Evolutionary conservation across 1,139 yeast species (phyloP), one percentile per base, ranked within the genome.

Genomic region (Citeromyces hawaiiensis): DNA sequence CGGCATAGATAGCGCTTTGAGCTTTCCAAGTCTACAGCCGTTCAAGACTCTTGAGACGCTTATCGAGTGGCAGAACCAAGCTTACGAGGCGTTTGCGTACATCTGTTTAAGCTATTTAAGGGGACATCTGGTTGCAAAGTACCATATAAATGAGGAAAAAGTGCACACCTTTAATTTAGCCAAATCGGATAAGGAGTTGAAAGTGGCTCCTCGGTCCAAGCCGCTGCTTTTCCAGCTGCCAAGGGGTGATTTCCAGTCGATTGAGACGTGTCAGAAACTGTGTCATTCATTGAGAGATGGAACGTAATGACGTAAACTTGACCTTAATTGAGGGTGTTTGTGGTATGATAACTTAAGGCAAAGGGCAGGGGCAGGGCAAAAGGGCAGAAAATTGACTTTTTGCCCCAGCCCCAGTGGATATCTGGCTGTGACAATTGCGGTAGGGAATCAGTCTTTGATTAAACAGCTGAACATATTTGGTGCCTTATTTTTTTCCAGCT

Each of bases 21-120:
- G 48, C 40, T 23, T 23, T 23, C 27, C 4, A 11, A 23, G 27
- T 9, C 5, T 23, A 7, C 27, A 23, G 27, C 27, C 27, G 4
- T 6, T 23, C 27, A 51, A 59, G 3, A 62, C 60, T 39, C 70
- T 67, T 1, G 48, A 59, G 32, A 66, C 64, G 33, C 48, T 70
- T n/a, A 19, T 43, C 2, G 47, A 45, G 5, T 44, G 50, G 39
- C 41, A 44, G 4, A 43, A 38, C n/a, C 39, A 50, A 17, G 44
- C 53, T 11, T 40, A 46, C 1, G 39, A 47, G 23, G 52, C 58
- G 8, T 59, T 55, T 38, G 41, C 47, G 2, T 41, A 54, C 14
- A 43, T 52, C 18, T 43, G 53, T 1, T 37, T 56, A 4, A 43
- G 55, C 2, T 41, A 46, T 19, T 48, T 61, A 18, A 48, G 56